A percentile compares a stretch with the other conserved stretches of the same genome.
These are phyloP conservation scores for Phytophthora constricta DNA, from an alignment of 352 stramenopile species.

Conservation along the genomic window DNA sequence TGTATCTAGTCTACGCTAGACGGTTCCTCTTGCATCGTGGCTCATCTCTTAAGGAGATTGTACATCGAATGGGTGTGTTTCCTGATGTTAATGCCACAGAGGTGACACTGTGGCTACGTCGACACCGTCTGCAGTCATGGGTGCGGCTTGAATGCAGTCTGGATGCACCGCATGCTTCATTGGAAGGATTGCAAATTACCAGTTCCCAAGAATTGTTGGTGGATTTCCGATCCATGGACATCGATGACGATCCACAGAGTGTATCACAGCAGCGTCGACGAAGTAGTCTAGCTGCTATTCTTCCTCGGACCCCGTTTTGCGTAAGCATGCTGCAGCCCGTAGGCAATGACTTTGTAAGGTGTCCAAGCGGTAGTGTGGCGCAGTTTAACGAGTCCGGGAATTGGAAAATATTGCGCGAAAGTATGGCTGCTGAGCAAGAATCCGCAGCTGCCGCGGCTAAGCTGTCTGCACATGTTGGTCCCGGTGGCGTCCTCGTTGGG, in stretches of 20 bases:
- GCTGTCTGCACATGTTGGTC: conserved; percentile 17
- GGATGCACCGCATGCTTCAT: conserved; percentile 44
- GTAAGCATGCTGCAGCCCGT: conserved; percentile 59
- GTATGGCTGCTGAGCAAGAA: conserved; percentile 36
- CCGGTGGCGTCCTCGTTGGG: conserved; percentile 36
- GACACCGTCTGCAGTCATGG: conserved; percentile 64
- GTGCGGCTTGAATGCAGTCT: conserved; percentile 61
- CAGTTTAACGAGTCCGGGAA: conserved; percentile 46
- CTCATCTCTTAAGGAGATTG: conserved; percentile 64
- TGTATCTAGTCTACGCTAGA: conserved; percentile 65
- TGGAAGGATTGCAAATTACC: conserved; percentile 50
- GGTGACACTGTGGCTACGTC: conserved; percentile 70
- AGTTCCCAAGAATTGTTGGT: conserved; percentile 70
- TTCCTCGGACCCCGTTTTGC: conserved; percentile 35
- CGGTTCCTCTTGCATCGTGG: conserved; percentile 46
- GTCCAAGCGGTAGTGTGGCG: conserved; percentile 28
- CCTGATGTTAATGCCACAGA: conserved; percentile 60
- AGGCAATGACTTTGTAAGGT: conserved; percentile 72
- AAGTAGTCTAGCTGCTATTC: conserved; percentile 27
- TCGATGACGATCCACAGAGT: conserved; percentile 36
- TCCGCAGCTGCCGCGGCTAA: conserved; percentile 16
- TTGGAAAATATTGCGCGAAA: conserved; percentile 40
- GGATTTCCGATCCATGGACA: conserved; percentile 61
- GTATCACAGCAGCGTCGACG: conserved; percentile 30
- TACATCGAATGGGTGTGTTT: conserved; percentile 60